Evolutionary conservation across 2,329 filamentous ascomycete species (phyloP), one percentile per base, ranked within the genome.

Genomic region (Colletotrichum sp.): DNA sequence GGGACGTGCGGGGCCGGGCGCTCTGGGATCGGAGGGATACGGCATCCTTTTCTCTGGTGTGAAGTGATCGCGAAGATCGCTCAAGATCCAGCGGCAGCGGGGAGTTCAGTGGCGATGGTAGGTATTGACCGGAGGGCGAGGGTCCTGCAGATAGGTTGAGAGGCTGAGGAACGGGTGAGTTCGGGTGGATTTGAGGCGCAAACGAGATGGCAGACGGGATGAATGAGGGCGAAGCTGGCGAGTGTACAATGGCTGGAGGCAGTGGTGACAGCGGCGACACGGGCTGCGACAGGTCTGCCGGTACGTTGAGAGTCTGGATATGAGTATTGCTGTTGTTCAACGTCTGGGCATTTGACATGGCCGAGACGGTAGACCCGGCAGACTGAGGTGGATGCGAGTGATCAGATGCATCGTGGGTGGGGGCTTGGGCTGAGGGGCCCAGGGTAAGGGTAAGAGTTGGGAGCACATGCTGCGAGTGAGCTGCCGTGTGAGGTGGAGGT

Each of bases 161-260:
- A 26, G 73, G 58, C 8, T 76, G 73, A n/a, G 73, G 70, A 7
- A 66, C 60, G 3, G 73, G 73, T 13, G 73, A 76, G 28, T 76
- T 73, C 6, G 73, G 73, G 48, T 76, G 73, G 24, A 76, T 28
- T 55, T 76, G 73, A 58, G 73, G 73, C n/a, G 73, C 73, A 61
- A 76, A 76, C 8, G 73, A 76, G 21, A 76, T 76, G 34, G 73
- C 73, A 30, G 73, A 76, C 4, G 73, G 73, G 15, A 61, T 67
- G 24, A 76, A 76, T 12, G 70, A 73, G 43, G 70, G 64, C 34
- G 73, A 73, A 16, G 28, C 24, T 9, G 70, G 65, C 24, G 73
- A 73, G 64, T 76, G 73, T 8, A 69, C 16, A 8, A 58, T 52
- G 4, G 64, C 64, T 28, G 70, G 36, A 18, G 73, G 43, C 43